Evolutionary conservation across 108 stramenopile genomes (phyloP).

Genomic region (Pseudonitzschia pungens): DNA sequence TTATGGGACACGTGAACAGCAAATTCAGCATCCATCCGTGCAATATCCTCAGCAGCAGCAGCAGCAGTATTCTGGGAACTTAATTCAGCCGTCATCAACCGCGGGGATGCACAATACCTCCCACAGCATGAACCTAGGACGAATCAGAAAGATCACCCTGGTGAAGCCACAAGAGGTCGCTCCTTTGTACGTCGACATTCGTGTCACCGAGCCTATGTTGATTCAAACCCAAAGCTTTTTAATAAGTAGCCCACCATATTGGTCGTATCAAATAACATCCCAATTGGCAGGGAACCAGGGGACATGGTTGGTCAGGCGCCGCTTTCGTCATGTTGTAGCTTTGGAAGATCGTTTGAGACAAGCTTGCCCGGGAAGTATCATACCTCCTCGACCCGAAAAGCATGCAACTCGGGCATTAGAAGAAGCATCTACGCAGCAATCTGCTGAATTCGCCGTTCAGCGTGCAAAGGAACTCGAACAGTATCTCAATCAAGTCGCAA

Average conservation of each 20-base stretch:
- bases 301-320: conserved; percentile 68
- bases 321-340: conserved; percentile 88
- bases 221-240: conserved; percentile 60
- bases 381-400: conserved; percentile 86
- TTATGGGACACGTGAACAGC: conserved; percentile 26
- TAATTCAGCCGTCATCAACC: conserved; percentile 17
- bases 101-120: conserved; percentile 45
- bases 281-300: conserved; percentile 36
- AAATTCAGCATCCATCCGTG: conserved; percentile 11
- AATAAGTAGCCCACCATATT: conserved; percentile 59
- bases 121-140: conserved; percentile 12
- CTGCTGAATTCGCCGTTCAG: conserved; percentile 76
- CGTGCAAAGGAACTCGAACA: conserved; percentile 61
- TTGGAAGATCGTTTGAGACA: conserved; percentile 74
- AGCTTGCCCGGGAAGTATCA: conserved; percentile 71
- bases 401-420: conserved; percentile 82
- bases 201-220: conserved; percentile 67
- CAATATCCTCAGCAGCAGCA: conserved; percentile 11
- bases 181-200: conserved; percentile 54
- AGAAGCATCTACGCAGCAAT: conserved; percentile 80
- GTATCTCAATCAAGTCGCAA: conserved; percentile 63
- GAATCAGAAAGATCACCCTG: conserved; percentile 26
- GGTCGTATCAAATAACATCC: conserved; percentile 78
- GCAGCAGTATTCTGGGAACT: not conserved
- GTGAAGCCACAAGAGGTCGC: conserved; percentile 45